Conservation (phyloP, 2,329 filamentous ascomycete species). For the Fusarium armeniacum region DNA sequence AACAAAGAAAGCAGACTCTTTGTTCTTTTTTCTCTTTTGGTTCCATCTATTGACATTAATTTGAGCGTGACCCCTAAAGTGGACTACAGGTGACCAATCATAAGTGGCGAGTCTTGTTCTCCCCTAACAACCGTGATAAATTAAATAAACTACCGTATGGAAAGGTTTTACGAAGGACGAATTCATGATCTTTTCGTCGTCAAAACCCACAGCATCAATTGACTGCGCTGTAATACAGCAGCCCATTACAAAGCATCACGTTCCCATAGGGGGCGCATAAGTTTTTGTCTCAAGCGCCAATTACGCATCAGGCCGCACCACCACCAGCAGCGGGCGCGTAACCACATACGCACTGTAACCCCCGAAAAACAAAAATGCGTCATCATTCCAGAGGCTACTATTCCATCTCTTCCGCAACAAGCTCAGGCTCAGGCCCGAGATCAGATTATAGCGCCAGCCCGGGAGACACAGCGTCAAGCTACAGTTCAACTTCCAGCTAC, state of each 20-base stretch:
- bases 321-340: background rate
- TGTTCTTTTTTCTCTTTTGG: background rate
- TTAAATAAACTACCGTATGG: constrained; percentile 2
- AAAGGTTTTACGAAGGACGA: background rate
- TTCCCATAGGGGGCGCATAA: background rate
- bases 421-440: background rate
- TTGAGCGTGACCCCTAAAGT: constrained; percentile 10
- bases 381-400: background rate
- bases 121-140: constrained; percentile 16
- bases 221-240: background rate
- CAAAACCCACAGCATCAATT: background rate
- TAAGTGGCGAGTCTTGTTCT: background rate
- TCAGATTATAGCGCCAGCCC: constrained; percentile 4
- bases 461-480: constrained; percentile 3
- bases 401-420: background rate
- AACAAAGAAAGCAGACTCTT: background rate
- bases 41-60: background rate
- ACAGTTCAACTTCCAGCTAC: background rate
- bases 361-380: constrained; percentile 2
- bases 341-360: background rate
- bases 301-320: constrained; percentile 2
- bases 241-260: background rate
- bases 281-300: background rate
- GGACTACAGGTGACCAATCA: constrained; percentile 6
- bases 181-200: background rate